phyloP scores from a whole-genome alignment of 768 basidiomycete genomes.

The Tylopilus intermedius region DNA sequence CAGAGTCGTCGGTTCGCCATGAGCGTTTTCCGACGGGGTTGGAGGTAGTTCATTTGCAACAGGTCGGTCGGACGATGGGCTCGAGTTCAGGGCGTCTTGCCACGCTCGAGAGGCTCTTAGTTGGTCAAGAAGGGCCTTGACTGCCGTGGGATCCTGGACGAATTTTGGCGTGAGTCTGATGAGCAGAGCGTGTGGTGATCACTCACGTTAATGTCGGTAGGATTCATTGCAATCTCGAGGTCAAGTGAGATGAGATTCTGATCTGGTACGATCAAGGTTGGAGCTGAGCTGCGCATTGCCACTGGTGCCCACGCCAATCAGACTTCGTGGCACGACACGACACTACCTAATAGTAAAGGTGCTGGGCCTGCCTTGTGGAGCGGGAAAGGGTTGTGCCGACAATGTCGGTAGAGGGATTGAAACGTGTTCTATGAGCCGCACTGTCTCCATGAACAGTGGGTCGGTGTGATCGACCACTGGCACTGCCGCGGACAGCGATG shows the following conservation, averaged over 20 bases:
- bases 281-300: not conserved
- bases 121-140: conserved; percentile 68
- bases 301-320: not conserved
- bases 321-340: too few relatives aligned
- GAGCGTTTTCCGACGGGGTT: conserved; percentile 3
- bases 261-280: not conserved
- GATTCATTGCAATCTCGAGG: conserved; percentile 15
- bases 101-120: conserved; percentile 65
- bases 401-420: not conserved
- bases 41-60: not conserved
- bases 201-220: conserved; percentile 58
- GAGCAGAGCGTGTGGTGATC: not conserved
- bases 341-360: too few relatives aligned
- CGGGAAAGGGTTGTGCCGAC: not conserved
- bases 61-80: conserved; percentile 6
- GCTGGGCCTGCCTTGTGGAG: not conserved
- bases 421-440: not conserved
- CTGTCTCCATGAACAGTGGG: not conserved
- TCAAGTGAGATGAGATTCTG: not conserved
- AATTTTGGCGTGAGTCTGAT: not conserved
- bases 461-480: not conserved
- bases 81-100: conserved; percentile 42
- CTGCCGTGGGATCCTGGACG: conserved; percentile 56
- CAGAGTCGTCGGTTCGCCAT: conserved; percentile 1
- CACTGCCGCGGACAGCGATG: not conserved